phyloP scores from a whole-genome alignment of 2,329 filamentous ascomycete genomes.

The Neopestalotiopsis rosae region DNA sequence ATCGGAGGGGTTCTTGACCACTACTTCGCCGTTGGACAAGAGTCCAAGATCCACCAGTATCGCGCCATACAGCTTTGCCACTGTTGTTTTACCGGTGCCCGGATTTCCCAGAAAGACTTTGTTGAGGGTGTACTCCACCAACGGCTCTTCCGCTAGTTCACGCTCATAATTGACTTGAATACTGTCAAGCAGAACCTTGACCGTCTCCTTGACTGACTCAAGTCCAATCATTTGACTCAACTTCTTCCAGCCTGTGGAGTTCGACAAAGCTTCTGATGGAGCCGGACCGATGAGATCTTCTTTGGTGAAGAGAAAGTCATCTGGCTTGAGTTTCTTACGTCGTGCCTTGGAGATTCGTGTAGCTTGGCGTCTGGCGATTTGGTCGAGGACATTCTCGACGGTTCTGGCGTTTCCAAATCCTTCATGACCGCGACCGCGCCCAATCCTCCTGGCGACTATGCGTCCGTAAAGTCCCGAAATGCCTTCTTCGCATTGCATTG shows the following conservation, averaged over 20 bases:
- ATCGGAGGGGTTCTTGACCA: slow-evolving; percentile 75
- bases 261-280: slow-evolving; percentile 22
- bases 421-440: slow-evolving; percentile 63
- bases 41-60: slow-evolving; percentile 40
- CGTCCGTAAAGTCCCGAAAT: slow-evolving; percentile 65
- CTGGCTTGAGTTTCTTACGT: slow-evolving; percentile 42
- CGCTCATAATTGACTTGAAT: slow-evolving; percentile 33
- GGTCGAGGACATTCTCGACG: slow-evolving; percentile 65
- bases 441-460: slow-evolving; percentile 66
- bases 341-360: slow-evolving; percentile 57
- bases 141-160: slow-evolving; percentile 32
- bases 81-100: slow-evolving; percentile 37
- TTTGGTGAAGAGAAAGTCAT: slow-evolving; percentile 66
- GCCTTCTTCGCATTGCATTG: slow-evolving; percentile 66
- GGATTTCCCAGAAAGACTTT: slow-evolving; percentile 36
- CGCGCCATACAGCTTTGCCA: slow-evolving; percentile 35
- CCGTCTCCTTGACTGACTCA: slow-evolving; percentile 36
- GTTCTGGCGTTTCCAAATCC: slow-evolving; percentile 78
- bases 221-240: slow-evolving; percentile 35
- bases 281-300: slow-evolving; percentile 72
- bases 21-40: slow-evolving; percentile 50
- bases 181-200: slow-evolving; percentile 44
- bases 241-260: slow-evolving; percentile 34
- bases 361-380: slow-evolving; percentile 64
- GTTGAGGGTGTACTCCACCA: slow-evolving; percentile 31